Base-by-base conservation (phyloP, 352 stramenopile genomes). In the Pseudoperonospora humuli region DNA sequence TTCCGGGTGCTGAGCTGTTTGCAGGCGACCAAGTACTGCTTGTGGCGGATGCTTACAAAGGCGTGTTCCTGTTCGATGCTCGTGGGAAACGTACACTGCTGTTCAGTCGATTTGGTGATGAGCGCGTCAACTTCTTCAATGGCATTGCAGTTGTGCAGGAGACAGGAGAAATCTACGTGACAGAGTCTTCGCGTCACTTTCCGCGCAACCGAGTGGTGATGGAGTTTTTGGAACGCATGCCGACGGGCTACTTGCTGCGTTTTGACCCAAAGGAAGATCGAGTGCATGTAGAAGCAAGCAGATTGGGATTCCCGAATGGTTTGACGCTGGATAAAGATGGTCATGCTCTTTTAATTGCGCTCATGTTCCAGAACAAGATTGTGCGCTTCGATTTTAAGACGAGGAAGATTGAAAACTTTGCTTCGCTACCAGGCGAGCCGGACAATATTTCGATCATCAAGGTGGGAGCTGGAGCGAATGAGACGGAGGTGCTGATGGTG, bases 21-120 rank as follows among this genome's bases (percentile, higher is more conserved):
- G 18, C 55, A 5, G 54, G 42, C 2, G 62, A 79, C 27, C 59
- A 76, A 17, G 67, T 85, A 59, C 50, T 85, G 41, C 55, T 85
- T 0, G 65, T 83, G 7, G 73, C 70, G 7, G 73, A 85, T 23
- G 67, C 73, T 0, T 81, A 80, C 59, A 75, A 75, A 20, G 73
- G 73, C 8, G 47, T 85, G 37, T 36, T 73, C 17, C 50, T 85
- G 10, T 67, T 85, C 29, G 73, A 85, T 24, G 73, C 65, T 21
- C 57, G 50, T 14, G 73, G 73, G 29, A 60, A 67, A 19, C 68
- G 63, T 45, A 78, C 62, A 19, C 35, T 75, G 48, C 54, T 85
- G 7, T 85, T 85, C 27, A 67, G 64, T 57, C 52, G 58, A 24
- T 65, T 74, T 2, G 50, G 54, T 15, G 59, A 70, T 15, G 52